Conservation (phyloP, 2,329 filamentous ascomycete species). For the Hortaea werneckii region DNA sequence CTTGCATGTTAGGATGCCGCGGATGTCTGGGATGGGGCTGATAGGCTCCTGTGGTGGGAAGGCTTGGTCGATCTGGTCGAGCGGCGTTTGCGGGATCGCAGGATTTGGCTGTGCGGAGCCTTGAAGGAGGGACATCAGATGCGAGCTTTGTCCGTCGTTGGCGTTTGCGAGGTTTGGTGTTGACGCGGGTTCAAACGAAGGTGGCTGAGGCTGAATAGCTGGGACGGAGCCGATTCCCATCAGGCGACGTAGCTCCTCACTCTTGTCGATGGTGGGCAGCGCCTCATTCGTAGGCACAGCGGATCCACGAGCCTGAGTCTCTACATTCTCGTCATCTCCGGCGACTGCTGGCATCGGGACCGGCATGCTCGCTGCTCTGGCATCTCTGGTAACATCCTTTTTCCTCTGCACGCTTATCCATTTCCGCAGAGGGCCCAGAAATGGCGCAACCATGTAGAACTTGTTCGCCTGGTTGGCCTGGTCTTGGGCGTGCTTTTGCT, state of each 20-base stretch:
- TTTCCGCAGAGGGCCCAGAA: conserved; percentile 34
- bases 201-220: conserved; percentile 29
- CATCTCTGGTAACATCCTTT: conserved; percentile 1
- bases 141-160: conserved; percentile 23
- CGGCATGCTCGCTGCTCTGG: background rate
- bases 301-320: background rate
- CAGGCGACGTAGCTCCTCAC: conserved; percentile 41
- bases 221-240: conserved; percentile 30
- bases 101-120: conserved; percentile 24
- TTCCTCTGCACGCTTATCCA: conserved; percentile 19
- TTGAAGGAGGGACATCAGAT: conserved; percentile 48
- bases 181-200: conserved; percentile 4
- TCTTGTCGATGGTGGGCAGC: conserved; percentile 7
- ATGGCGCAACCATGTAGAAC: conserved; percentile 97
- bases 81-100: conserved; percentile 30
- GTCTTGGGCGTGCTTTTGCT: conserved; percentile 56
- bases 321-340: conserved; percentile 7
- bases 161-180: conserved; percentile 11
- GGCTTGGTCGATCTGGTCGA: conserved; percentile 41
- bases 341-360: background rate
- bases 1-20: conserved; percentile 32
- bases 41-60: conserved; percentile 39
- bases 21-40: conserved; percentile 46
- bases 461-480: conserved; percentile 55
- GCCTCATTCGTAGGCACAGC: background rate